Base-by-base conservation (phyloP, 108 stramenopile species). In the Aurantiochytrium sp. region DNA sequence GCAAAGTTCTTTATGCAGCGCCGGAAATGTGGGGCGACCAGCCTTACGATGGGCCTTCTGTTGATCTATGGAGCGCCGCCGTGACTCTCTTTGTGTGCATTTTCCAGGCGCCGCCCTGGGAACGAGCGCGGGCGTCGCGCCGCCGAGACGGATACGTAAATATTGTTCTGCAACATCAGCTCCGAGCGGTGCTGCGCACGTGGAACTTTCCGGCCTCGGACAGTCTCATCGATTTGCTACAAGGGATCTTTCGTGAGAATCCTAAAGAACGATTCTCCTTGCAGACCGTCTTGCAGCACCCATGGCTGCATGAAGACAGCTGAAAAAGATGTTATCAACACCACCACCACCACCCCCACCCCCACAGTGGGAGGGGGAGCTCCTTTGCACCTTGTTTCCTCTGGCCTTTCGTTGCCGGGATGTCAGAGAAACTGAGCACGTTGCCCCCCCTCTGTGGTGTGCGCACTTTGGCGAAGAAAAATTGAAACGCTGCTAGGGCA, bases 31-130 rank as follows among this genome's bases (percentile, higher is more conserved):
- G 76, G 76, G 76, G 49, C 6, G 49, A 83, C 51, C 51, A 53
- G 51, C 76, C 76, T 6, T 83, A 83, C 4, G 76, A 83, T 23
- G 76, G 76, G 6, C 76, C 76, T 12, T 53, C 49, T 53, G 76
- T 83, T 18, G 76, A 83, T 28, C 45, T 53, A 0, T 83, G 76
- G 76, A 83, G 76, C 51, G 76, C 76, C 51, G 76, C 51, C 6
- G 76, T 83, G 45, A 83, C 76, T 43, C 51, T 83, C 49, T 83
- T 83, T 53, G 76, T 83, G 49, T 53, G 45, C 25, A 83, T 47
- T 53, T 83, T 83, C 76, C 76, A 83, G 51, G 76, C 23, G 4
- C 76, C 76, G 6, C 76, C 76, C 49, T 83, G 76, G 76, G 76
- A 83, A 28, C 76, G 76, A 53, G 76, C 76, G 8, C 19, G 76